These are phyloP conservation scores for Cordyceps pruinosa DNA, from an alignment of 2,329 filamentous ascomycete genomes.

Conservation along the genomic window DNA sequence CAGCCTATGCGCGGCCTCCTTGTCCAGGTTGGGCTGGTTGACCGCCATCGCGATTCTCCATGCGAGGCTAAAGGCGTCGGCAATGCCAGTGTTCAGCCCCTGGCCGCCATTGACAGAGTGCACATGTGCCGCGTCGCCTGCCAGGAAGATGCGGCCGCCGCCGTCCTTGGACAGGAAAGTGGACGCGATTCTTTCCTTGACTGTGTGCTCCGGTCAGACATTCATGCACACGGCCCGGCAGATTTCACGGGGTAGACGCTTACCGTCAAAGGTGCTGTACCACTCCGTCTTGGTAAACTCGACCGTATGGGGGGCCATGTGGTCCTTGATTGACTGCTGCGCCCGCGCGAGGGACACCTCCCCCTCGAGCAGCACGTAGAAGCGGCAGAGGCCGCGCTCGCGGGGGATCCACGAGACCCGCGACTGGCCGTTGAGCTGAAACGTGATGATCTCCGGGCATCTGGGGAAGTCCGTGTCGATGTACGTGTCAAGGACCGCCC, in stretches of 20 bases:
- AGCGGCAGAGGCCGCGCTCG: slow-evolving; percentile 39
- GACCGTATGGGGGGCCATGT: slow-evolving; percentile 36
- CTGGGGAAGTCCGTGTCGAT: slow-evolving; percentile 42
- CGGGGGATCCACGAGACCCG: slow-evolving; percentile 43
- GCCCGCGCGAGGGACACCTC: slow-evolving; percentile 34
- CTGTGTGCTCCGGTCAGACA: slow-evolving; percentile 17
- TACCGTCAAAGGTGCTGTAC: slow-evolving; percentile 44
- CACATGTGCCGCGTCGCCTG: slow-evolving; percentile 51
- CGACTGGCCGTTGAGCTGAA: slow-evolving; percentile 38
- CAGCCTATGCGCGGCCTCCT: slow-evolving; percentile 21
- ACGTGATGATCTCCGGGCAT: slow-evolving; percentile 41
- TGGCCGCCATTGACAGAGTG: slow-evolving; percentile 51
- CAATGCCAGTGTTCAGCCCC: slow-evolving; percentile 52
- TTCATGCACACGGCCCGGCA: accelerated
- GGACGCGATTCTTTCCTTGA: slow-evolving; percentile 34
- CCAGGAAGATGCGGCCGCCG: slow-evolving; percentile 41
- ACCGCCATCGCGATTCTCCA: slow-evolving; percentile 41
- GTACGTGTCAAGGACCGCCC: slow-evolving; percentile 42
- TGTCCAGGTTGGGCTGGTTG: slow-evolving; percentile 19
- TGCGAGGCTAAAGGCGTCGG: slow-evolving; percentile 47
- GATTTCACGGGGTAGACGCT: slow-evolving; percentile 4
- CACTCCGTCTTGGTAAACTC: slow-evolving; percentile 39
- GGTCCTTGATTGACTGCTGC: slow-evolving; percentile 35
- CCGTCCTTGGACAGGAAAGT: slow-evolving; percentile 34
- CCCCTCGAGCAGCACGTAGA: slow-evolving; percentile 41